Evolutionary conservation across 352 stramenopile species (phyloP).

Genomic region (Pythium dissotocum): DNA sequence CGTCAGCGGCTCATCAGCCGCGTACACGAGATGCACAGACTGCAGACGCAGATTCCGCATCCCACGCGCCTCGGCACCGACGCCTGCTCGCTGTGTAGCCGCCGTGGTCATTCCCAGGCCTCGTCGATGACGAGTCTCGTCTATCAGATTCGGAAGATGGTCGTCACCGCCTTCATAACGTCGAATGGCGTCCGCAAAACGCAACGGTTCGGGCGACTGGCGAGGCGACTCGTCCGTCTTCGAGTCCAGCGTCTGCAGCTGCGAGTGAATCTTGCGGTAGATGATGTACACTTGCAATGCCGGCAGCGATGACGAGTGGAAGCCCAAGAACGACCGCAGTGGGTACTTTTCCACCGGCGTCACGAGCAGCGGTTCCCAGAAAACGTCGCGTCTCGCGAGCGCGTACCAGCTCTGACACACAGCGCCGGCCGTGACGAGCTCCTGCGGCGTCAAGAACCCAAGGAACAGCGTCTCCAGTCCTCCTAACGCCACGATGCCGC

Average conservation of each 20-base stretch:
- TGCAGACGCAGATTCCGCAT: slow-evolving; percentile 8
- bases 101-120: not conserved
- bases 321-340: slow-evolving; percentile 55
- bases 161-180: slow-evolving; percentile 1
- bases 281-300: slow-evolving; percentile 80
- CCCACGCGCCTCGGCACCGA: not conserved
- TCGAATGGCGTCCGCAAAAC: slow-evolving; percentile 12
- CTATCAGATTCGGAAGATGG: not conserved
- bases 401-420: slow-evolving; percentile 62
- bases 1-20: slow-evolving; percentile 9
- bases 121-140: not conserved
- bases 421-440: slow-evolving; percentile 46
- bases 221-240: slow-evolving; percentile 24
- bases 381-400: slow-evolving; percentile 51
- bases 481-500: slow-evolving; percentile 54
- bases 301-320: slow-evolving; percentile 39
- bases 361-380: slow-evolving; percentile 70
- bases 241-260: slow-evolving; percentile 16
- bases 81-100: not conserved
- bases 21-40: slow-evolving; percentile 27
- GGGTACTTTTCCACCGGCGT: slow-evolving; percentile 64
- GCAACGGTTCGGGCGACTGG: slow-evolving; percentile 11
- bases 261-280: slow-evolving; percentile 46
- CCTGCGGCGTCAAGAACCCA: slow-evolving; percentile 45
- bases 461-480: slow-evolving; percentile 68